These are phyloP conservation scores for Talaromyces piceae DNA, from an alignment of 2,329 filamentous ascomycete genomes.

Conservation along the genomic window DNA sequence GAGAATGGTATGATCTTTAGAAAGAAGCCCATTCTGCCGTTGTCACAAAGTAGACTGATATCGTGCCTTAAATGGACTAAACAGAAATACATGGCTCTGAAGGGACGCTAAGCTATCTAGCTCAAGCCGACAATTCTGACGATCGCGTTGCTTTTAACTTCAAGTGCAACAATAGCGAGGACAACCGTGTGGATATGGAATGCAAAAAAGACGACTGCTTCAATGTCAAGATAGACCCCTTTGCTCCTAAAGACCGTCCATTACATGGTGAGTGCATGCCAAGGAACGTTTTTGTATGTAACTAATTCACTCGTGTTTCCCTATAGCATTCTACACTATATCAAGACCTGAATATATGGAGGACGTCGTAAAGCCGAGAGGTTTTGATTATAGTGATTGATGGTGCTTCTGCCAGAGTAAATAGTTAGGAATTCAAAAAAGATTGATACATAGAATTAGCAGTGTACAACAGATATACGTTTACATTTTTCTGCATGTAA, in stretches of 20 bases:
- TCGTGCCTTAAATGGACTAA: slow-evolving; percentile 2
- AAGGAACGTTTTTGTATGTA: background rate
- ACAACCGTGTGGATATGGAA: slow-evolving; percentile 7
- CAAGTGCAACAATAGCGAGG: slow-evolving; percentile 6
- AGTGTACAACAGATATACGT: too few relatives aligned
- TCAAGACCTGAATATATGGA: background rate
- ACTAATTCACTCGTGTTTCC: background rate
- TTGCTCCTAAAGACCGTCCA: slow-evolving; percentile 6
- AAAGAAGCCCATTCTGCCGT: background rate
- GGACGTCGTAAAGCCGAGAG: background rate
- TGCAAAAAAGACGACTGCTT: slow-evolving; percentile 4
- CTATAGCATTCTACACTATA: background rate
- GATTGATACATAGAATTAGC: too few relatives aligned
- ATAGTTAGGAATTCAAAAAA: too few relatives aligned
- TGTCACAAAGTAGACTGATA: background rate
- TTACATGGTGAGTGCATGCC: slow-evolving; percentile 4
- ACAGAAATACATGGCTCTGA: background rate
- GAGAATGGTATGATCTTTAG: background rate
- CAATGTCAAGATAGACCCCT: slow-evolving; percentile 4
- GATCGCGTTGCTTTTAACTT: slow-evolving; percentile 7
- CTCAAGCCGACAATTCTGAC: background rate
- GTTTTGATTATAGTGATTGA: background rate
- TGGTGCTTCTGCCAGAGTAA: background rate
- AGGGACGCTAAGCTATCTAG: background rate
- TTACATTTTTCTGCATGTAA: too few relatives aligned